Conservation (phyloP, 441 rosid genomes). For the Macaranga tanarius region DNA sequence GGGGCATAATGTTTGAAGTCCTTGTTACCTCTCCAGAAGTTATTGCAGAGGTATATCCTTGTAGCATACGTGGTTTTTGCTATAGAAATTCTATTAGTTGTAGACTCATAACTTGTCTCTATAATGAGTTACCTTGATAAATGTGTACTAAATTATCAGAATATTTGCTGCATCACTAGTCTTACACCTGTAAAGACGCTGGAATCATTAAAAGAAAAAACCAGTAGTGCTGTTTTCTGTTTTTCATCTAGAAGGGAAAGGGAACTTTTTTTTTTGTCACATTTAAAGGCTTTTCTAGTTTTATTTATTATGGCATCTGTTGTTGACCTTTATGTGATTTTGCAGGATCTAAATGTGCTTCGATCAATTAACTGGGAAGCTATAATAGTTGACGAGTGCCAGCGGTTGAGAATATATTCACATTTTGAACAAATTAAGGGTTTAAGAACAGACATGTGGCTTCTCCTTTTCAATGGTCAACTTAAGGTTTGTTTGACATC, state of each 20-base stretch:
- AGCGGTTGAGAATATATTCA: constrained; percentile 27
- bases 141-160: background rate
- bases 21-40: constrained; percentile 51
- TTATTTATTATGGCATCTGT: constrained; percentile 3
- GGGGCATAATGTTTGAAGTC: constrained; percentile 46
- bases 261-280: background rate
- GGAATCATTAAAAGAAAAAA: background rate
- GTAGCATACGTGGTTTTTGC: constrained; percentile 9
- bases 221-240: background rate
- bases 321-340: constrained; percentile 20
- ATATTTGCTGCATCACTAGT: background rate
- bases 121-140: background rate
- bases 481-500: constrained; percentile 43
- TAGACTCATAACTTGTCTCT: background rate
- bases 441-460: constrained; percentile 42
- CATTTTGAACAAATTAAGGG: constrained; percentile 41
- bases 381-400: constrained; percentile 55
- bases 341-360: constrained; percentile 51
- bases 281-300: background rate
- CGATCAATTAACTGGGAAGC: constrained; percentile 46
- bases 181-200: background rate
- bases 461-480: constrained; percentile 51
- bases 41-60: constrained; percentile 48
- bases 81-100: background rate
- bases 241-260: background rate